Base-by-base conservation (phyloP, 2,329 filamentous ascomycete species). In the Epichloe baconii region DNA sequence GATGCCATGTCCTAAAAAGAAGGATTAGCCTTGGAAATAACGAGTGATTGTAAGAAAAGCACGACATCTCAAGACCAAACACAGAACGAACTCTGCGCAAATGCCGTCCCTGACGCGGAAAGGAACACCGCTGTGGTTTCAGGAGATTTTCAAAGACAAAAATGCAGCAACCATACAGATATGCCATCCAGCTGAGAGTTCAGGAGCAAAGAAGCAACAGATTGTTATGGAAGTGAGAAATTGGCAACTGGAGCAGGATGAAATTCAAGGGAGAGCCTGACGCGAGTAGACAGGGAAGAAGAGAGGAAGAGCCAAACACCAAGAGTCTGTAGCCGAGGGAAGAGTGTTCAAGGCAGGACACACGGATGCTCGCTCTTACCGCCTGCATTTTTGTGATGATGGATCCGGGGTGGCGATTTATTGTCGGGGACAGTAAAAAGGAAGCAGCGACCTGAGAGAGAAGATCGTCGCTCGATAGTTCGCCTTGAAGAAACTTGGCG, bases 1-100 rank as follows among this genome's bases (percentile, higher is more conserved):
- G 66, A 59, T 47, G 66, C 68, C 72, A 75, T 74, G 50, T 55
- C 57, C 66, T 69, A 56, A 46, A 42, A 49, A 21, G 36, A 21
- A 41, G 31, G 15, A 36, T 53, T 41, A 53, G 48, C 37, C 50
- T 15, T 51, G 36, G 15, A 62, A 50, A 37, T 8, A 64, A 62
- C 47, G 21, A 37, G 35, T 54, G 23, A 31, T 34, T 42, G 44
- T 52, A 45, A 44, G 42, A 53, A 47, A 42, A 49, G 26, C 34
- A 51, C 50, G 19, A 51, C 49, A 54, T 53, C 38, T 31, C 52
- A 26, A 21, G 23, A 26, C 6, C 35, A 44, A 40, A 38, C 11
- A 50, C 48, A 50, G 45, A 41, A 51, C 49, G 34, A 42, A 48
- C 17, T 44, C 45, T 48, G 37, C 35, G 31, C 36, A 31, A 41